Conservation (phyloP, 352 stramenopile genomes). For the Peronospora belbahrii region DNA sequence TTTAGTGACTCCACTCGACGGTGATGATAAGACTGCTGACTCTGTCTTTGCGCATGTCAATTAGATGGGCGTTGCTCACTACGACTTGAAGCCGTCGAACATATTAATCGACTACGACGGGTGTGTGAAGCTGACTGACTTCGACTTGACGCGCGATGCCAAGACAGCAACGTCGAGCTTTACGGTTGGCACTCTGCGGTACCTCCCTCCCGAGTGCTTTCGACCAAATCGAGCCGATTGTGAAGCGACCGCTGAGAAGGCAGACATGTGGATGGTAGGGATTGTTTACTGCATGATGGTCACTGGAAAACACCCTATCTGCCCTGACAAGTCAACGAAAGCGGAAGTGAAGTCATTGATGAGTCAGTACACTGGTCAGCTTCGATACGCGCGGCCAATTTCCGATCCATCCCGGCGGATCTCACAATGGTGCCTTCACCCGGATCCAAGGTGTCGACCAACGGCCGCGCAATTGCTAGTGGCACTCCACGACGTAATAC, state of each 20-base stretch:
- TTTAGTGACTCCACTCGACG: not conserved
- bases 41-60: not conserved
- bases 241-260: slow-evolving; percentile 65
- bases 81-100: slow-evolving; percentile 97
- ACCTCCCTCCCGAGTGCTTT: slow-evolving; percentile 71
- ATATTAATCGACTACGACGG: slow-evolving; percentile 89
- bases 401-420: slow-evolving; percentile 60
- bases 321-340: slow-evolving; percentile 46
- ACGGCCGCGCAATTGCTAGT: slow-evolving; percentile 56
- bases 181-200: slow-evolving; percentile 63
- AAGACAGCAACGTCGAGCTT: slow-evolving; percentile 50
- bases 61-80: slow-evolving; percentile 72
- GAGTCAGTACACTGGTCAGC: slow-evolving; percentile 25
- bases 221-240: slow-evolving; percentile 44
- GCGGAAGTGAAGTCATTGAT: slow-evolving; percentile 37
- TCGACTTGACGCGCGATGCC: slow-evolving; percentile 73
- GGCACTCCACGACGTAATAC: slow-evolving; percentile 35
- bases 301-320: slow-evolving; percentile 69
- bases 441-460: slow-evolving; percentile 52
- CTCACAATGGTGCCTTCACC: slow-evolving; percentile 58
- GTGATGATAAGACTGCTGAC: not conserved
- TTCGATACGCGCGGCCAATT: slow-evolving; percentile 35
- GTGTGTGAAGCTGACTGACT: slow-evolving; percentile 88
- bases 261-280: slow-evolving; percentile 79
- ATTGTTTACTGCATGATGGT: slow-evolving; percentile 75